These are phyloP conservation scores for Wickerhamomyces sydowiorum DNA, from an alignment of 805 yeast species.

Conservation along the genomic window DNA sequence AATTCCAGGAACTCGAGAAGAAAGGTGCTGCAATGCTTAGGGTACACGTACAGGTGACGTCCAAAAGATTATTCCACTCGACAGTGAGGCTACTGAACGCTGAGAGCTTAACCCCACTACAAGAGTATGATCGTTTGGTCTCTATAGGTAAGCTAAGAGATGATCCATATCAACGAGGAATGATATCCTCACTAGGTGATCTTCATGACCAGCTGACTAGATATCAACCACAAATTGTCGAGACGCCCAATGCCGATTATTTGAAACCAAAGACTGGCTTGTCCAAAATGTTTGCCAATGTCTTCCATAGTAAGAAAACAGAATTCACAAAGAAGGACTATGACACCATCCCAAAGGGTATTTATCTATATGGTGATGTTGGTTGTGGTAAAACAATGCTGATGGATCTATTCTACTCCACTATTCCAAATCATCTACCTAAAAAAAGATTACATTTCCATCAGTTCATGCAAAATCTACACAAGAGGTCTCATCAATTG, in stretches of 20 bases:
- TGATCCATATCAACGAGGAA: conserved; percentile 77
- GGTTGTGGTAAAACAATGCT: conserved; percentile 99
- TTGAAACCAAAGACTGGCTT: conserved; percentile 47
- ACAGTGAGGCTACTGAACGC: conserved; percentile 5
- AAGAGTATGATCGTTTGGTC: conserved; percentile 45
- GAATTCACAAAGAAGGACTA: conserved; percentile 19
- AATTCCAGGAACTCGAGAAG: not conserved
- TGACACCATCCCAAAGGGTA: conserved; percentile 62
- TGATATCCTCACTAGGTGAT: conserved; percentile 53
- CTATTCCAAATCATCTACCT: conserved; percentile 72
- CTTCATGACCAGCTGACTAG: conserved; percentile 48
- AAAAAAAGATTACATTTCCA: conserved; percentile 89
- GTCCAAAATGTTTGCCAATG: conserved; percentile 24
- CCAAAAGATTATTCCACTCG: conserved; percentile 4
- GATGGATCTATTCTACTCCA: conserved; percentile 89
- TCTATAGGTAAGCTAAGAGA: conserved; percentile 49
- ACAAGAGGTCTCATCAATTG: conserved; percentile 78
- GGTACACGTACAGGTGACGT: not conserved
- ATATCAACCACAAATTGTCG: conserved; percentile 61
- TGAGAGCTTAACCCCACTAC: conserved; percentile 36
- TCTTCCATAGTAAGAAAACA: conserved; percentile 22
- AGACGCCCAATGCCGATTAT: conserved; percentile 43
- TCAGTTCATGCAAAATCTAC: conserved; percentile 93
- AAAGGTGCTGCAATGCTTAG: not conserved
- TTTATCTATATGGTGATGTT: conserved; percentile 93